Percentiles rank a stretch among this genome's conserved stretches.
Evolutionary conservation across 2,329 filamentous ascomycete genomes (phyloP).

Genomic region (Alternaria novae-zelandiae): DNA sequence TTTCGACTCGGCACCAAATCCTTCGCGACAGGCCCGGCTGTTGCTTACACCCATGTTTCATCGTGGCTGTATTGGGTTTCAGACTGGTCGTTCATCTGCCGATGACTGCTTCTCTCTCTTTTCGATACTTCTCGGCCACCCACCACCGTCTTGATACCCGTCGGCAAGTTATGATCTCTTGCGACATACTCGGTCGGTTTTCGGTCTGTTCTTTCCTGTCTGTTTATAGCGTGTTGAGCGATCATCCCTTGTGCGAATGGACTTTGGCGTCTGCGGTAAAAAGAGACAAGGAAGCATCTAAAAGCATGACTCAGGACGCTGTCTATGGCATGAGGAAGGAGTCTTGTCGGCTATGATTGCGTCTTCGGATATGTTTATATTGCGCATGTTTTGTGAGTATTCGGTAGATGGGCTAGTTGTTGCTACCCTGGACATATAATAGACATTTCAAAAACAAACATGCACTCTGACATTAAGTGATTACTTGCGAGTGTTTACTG

Average conservation of each 20-base stretch:
- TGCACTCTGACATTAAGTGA: neutral
- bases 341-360: slow-evolving; percentile 5
- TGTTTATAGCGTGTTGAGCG: slow-evolving; percentile 8
- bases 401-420: slow-evolving; percentile 1
- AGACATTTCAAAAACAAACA: slow-evolving; percentile 1
- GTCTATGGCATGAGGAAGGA: neutral
- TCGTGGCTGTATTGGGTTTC: slow-evolving; percentile 30
- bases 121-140: neutral
- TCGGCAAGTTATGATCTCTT: slow-evolving; percentile 26
- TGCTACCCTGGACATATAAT: neutral
- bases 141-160: slow-evolving; percentile 18
- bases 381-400: neutral
- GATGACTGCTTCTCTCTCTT: slow-evolving; percentile 8
- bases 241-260: neutral
- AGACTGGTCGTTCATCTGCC: slow-evolving; percentile 18
- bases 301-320: slow-evolving; percentile 11
- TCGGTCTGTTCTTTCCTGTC: slow-evolving; percentile 3
- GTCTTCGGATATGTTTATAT: slow-evolving; percentile 6
- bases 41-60: slow-evolving; percentile 31
- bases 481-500: neutral
- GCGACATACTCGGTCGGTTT: slow-evolving; percentile 6
- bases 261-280: slow-evolving; percentile 5
- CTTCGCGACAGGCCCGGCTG: slow-evolving; percentile 24
- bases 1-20: slow-evolving; percentile 34
- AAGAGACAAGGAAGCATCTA: slow-evolving; percentile 2